Evolutionary conservation across 1,139 yeast species (phyloP).

Genomic region (Lipomyces yarrowii): DNA sequence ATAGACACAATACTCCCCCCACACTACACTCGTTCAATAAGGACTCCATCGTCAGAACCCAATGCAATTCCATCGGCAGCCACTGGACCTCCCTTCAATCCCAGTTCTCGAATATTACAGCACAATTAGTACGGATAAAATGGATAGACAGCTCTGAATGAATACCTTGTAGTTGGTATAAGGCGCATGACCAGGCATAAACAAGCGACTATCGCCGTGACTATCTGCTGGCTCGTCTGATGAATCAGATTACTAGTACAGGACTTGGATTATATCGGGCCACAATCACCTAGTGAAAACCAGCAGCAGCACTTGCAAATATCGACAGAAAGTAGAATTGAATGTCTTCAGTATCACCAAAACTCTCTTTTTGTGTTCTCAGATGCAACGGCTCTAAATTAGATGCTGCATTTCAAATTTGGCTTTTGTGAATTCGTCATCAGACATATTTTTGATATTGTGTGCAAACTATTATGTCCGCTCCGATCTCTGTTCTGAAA

Average conservation of each 20-base stretch:
- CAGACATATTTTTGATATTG: slow-evolving; percentile 5
- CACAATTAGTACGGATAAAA: neutral
- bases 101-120: neutral
- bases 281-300: slow-evolving; percentile 36
- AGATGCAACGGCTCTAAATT: slow-evolving; percentile 4
- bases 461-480: neutral
- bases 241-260: slow-evolving; percentile 39
- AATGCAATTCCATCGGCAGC: slow-evolving; percentile 8
- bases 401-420: slow-evolving; percentile 16
- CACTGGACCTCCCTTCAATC: slow-evolving; percentile 1
- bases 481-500: slow-evolving; percentile 19
- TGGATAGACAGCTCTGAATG: neutral
- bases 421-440: slow-evolving; percentile 22
- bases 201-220: neutral
- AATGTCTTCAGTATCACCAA: slow-evolving; percentile 17
- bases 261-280: slow-evolving; percentile 59
- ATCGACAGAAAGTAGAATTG: neutral
- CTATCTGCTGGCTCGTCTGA: slow-evolving; percentile 20
- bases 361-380: slow-evolving; percentile 22
- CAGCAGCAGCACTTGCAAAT: slow-evolving; percentile 3
- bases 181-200: neutral
- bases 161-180: slow-evolving; percentile 9
- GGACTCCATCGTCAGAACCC: neutral
- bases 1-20: slow-evolving; percentile 3
- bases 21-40: slow-evolving; percentile 1